Base-by-base conservation (phyloP, 805 yeast genomes). In the Candida methanosorbosa region DNA sequence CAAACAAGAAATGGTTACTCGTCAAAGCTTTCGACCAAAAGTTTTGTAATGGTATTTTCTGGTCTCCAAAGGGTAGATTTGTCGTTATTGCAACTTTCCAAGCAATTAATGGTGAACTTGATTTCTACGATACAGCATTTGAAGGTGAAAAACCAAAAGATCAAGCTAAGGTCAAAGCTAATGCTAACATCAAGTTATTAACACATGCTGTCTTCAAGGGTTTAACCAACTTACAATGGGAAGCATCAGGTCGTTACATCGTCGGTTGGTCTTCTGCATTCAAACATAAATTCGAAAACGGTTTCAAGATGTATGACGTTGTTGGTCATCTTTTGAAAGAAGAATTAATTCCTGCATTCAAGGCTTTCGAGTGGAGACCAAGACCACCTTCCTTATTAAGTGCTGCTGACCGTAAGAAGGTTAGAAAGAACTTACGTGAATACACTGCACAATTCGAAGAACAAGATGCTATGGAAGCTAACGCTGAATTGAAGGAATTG, bases 331-430 rank as follows among this genome's bases (percentile, higher is more conserved):
- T 78, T 44, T 59, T 85, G 40, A 77, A 79, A 47, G 92, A 83
- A 49, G 95, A 88, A 52, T 59, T 71, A 18, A 59, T 84, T 41
- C 92, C 84, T 49, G 82, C 79, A 37, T 86, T 92, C 74, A 83
- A 78, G 63, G 88, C 83, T 42, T 84, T 90, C 52, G 68, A 75
- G 42, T 92, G 99, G 99, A 83, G 99, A 70, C 97, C 97, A 52
- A 80, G 98, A 66, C 98, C 98, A 34, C 75, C 73, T 15, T 70
- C 87, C 2, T 61, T 79, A 44, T 74, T 92, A 54, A 67, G 78
- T 41, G 76, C 79, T 49, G 81, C 76, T 45, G 94, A 85, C 59
- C 76, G 76, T 68, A 85, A 86, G 81, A 81, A 80, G 71, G 86
- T 92, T 43, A 75, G 85, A 68, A 83, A 84, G 81, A 81, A 81